Evolutionary conservation across 768 basidiomycete genomes (phyloP), one percentile per base, ranked within the genome.

Genomic region (Crucibulum laeve): DNA sequence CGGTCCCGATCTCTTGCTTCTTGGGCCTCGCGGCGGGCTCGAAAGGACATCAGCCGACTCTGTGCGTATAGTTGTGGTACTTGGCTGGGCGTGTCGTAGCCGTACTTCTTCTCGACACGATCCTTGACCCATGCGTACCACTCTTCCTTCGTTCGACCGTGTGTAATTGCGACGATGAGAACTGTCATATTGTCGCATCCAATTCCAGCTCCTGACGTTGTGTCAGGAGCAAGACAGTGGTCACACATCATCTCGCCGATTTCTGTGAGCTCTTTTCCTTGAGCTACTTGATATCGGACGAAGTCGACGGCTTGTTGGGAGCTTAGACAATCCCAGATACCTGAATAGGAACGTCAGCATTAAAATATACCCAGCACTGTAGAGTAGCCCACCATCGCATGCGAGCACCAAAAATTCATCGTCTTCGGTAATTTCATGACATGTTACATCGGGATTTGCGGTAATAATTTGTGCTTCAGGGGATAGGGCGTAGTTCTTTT

Each of bases 141-240:
- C 58, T 93, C 82, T 51, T 89, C 86, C 61, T 84, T 80, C n/a
- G 91, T 88, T 47, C 82, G 81, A 30, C 90, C 94, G 49, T 87
- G 77, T 24, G 94, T 76, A 35, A 99, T 63, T 5, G 91, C 96
- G 45, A 98, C 77, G 41, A 99, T 79, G 53, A 97, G 76, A 38
- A 96, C 71, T 0, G 96, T 99, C 96, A 99, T 99, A 70, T 99
- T 98, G 69, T 99, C 96, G 61, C 95, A 97, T 15, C 96, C 96
- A 50, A 97, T 90, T 10, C 96, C 96, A 34, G 82, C 81, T 38
- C 89, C 90, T 25, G 87, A 87, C 18, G 86, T 84, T 1, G 90
- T 89, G 60, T 96, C 92, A 1, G 94, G 94, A 18, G 96, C 94
- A 37, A 97, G 76, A 57, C 96, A 98, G 53, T 87, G 84, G 46